Evolutionary conservation across 140 eudicot species (phyloP).

Genomic region (Anethum foeniculum): DNA sequence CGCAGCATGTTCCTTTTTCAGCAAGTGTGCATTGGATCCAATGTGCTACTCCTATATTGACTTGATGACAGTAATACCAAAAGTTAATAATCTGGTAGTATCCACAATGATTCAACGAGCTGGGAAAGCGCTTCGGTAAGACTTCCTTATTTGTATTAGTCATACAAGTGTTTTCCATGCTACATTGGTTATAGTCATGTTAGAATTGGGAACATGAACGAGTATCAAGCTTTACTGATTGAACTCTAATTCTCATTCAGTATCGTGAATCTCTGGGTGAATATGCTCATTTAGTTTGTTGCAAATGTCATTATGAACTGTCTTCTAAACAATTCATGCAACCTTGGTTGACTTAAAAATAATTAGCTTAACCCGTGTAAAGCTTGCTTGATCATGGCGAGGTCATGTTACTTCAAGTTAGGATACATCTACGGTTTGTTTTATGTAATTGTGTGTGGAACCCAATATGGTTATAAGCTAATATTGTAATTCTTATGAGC

Average conservation of each 20-base stretch:
- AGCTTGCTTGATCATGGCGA: neutral
- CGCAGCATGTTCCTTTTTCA: conserved; percentile 60
- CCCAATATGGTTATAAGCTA: neutral
- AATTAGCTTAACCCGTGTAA: neutral
- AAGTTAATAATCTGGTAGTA: conserved; percentile 54
- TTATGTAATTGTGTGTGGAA: neutral
- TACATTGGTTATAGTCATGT: neutral
- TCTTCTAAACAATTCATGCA: neutral
- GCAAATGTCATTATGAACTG: neutral
- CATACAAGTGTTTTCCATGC: neutral
- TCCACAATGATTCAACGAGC: conserved; percentile 70
- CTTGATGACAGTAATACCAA: conserved; percentile 52
- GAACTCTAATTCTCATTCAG: neutral
- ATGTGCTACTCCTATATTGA: conserved; percentile 54
- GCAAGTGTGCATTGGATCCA: conserved; percentile 62
- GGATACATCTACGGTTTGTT: neutral
- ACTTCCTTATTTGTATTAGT: neutral
- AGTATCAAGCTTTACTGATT: neutral
- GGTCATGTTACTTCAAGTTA: neutral
- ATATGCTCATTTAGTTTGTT: neutral
- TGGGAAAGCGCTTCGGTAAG: conserved; percentile 60
- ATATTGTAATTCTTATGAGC: neutral
- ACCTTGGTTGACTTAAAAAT: neutral
- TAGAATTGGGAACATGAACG: neutral
- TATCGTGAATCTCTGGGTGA: neutral